Conservation (phyloP, 306 rosid species). For the Inga oerstediana region DNA sequence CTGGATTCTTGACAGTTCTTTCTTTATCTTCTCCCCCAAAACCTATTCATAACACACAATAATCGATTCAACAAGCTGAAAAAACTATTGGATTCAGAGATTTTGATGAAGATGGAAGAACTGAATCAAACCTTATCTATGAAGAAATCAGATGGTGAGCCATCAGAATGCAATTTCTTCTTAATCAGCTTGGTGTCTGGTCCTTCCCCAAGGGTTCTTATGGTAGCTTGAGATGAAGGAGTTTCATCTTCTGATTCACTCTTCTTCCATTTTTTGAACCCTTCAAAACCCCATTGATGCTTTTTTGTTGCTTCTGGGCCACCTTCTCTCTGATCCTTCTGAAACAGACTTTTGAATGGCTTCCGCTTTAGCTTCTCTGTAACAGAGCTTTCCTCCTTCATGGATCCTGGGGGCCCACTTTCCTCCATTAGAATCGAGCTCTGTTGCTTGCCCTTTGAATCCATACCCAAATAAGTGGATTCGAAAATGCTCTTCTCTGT, state of each 20-base stretch:
- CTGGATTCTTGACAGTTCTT: constrained; percentile 69
- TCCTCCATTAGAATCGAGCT: constrained; percentile 40
- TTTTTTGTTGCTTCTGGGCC: constrained; percentile 28
- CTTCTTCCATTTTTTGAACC: constrained; percentile 68
- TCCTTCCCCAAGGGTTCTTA: constrained; percentile 48
- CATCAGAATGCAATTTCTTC: constrained; percentile 61
- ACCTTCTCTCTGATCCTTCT: constrained; percentile 37
- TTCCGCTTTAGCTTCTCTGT: constrained; percentile 37
- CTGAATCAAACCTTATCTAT: constrained; percentile 57
- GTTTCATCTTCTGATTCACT: constrained; percentile 66
- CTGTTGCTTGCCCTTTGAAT: constrained; percentile 28
- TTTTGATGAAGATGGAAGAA: neutral
- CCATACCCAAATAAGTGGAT: constrained; percentile 29
- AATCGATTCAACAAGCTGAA: neutral
- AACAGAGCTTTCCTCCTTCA: neutral
- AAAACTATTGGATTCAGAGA: neutral
- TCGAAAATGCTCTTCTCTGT: constrained; percentile 76
- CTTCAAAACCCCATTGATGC: constrained; percentile 45
- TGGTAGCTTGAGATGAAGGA: constrained; percentile 33
- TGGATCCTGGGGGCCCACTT: neutral
- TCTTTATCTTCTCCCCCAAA: constrained; percentile 62
- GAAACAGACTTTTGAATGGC: constrained; percentile 38
- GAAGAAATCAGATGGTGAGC: constrained; percentile 67
- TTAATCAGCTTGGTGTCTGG: constrained; percentile 54
- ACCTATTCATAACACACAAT: constrained; percentile 43